phyloP scores from a whole-genome alignment of 1,284 basidiomycete genomes.

The Microbotryum silenes-acaulis region DNA sequence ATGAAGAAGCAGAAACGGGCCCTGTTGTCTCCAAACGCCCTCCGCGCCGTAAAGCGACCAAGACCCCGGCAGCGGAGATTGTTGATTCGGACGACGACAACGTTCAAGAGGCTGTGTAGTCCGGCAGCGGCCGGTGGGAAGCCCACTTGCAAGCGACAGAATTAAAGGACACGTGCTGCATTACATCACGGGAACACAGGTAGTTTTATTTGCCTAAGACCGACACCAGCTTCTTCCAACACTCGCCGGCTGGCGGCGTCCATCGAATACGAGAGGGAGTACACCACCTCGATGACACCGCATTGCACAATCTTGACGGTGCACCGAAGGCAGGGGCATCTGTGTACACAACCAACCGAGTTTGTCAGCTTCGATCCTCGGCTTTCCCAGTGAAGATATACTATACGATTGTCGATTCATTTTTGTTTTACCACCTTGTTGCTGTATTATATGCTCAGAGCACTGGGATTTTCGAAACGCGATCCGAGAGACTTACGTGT shows the following conservation, averaged over 20 bases:
- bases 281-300: constrained; percentile 86
- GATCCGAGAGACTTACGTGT: constrained; percentile 46
- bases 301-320: constrained; percentile 96
- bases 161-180: too few relatives aligned
- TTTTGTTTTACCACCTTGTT: too few relatives aligned
- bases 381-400: neutral
- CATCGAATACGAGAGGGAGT: constrained; percentile 94
- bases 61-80: constrained; percentile 7
- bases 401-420: neutral
- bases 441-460: too few relatives aligned
- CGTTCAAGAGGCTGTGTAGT: too few relatives aligned
- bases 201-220: constrained; percentile 37
- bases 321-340: constrained; percentile 93
- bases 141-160: constrained; percentile 67
- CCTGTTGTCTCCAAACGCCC: too few relatives aligned
- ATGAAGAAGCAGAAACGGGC: too few relatives aligned
- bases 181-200: constrained; percentile 7
- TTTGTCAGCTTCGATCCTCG: neutral
- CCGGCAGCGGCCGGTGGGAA: constrained; percentile 39
- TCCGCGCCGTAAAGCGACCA: constrained; percentile 7
- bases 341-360: constrained; percentile 39
- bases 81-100: too few relatives aligned
- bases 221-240: constrained; percentile 42
- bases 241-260: constrained; percentile 47
- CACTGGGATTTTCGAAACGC: too few relatives aligned